phyloP scores from a whole-genome alignment of 169 alveolate genomes.

The Plasmodium fragile region DNA sequence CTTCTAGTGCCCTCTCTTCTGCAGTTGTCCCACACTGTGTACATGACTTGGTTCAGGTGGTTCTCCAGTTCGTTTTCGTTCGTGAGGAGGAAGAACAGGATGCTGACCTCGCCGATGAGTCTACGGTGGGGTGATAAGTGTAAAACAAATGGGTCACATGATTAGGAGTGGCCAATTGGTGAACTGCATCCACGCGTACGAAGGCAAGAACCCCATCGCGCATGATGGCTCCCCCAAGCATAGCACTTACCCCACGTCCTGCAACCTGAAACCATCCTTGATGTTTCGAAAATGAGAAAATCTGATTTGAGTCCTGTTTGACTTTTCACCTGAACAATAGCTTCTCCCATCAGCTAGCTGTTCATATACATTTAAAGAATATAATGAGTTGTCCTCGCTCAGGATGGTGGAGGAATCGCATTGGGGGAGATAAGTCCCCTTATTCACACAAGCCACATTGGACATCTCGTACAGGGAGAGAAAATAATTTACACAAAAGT shows the following conservation, averaged over 20 bases:
- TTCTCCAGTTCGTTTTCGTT: neutral
- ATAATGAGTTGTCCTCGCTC: constrained; percentile 15
- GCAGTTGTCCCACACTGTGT: neutral
- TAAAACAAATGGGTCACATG: neutral
- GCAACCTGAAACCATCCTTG: constrained; percentile 22
- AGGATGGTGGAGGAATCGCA: neutral
- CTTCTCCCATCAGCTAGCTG: neutral
- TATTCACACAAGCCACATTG: neutral
- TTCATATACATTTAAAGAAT: constrained; percentile 10
- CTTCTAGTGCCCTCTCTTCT: neutral
- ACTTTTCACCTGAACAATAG: neutral
- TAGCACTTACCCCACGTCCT: constrained; percentile 15
- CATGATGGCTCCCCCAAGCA: neutral
- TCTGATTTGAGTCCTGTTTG: neutral
- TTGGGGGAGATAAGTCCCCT: neutral
- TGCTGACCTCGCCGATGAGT: constrained; percentile 17
- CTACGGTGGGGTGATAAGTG: neutral
- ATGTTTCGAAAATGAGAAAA: constrained; percentile 20
- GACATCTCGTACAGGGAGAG: constrained; percentile 10
- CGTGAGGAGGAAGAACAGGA: constrained; percentile 8
- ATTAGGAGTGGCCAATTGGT: neutral
- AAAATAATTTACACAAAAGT: neutral
- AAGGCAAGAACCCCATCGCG: neutral
- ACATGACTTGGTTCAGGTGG: constrained; percentile 11
- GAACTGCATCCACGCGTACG: neutral